These are phyloP conservation scores for Panicum miliaceum DNA, from an alignment of 176 grass and related monocot genomes.

Conservation along the genomic window DNA sequence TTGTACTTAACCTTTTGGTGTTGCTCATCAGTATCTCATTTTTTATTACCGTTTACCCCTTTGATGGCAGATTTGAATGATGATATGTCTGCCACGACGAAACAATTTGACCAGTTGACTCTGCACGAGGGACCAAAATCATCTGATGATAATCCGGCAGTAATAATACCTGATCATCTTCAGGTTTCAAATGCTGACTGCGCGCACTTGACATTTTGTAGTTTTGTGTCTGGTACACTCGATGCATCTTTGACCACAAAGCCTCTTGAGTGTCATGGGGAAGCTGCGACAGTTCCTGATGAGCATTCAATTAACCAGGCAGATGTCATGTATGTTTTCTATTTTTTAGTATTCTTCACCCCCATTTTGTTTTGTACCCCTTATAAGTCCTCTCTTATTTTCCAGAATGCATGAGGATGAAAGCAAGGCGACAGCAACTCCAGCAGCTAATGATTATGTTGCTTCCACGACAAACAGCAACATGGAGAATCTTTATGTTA, in stretches of 20 bases:
- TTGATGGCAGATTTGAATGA: constrained; percentile 49
- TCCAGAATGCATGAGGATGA: constrained; percentile 58
- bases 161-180: constrained; percentile 80
- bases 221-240: constrained; percentile 78
- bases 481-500: constrained; percentile 45
- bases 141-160: constrained; percentile 64
- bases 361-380: constrained; percentile 21
- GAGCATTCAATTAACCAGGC: constrained; percentile 45
- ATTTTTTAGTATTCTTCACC: background rate
- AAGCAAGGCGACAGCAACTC: constrained; percentile 42
- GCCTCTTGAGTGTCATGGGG: constrained; percentile 45
- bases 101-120: constrained; percentile 51
- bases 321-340: constrained; percentile 50
- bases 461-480: constrained; percentile 43
- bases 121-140: constrained; percentile 57
- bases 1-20: background rate
- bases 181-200: constrained; percentile 73
- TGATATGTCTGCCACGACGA: constrained; percentile 41
- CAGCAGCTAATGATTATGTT: constrained; percentile 47
- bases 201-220: constrained; percentile 75
- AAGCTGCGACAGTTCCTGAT: constrained; percentile 45
- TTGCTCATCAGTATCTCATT: constrained; percentile 5
- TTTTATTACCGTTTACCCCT: constrained; percentile 3
- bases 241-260: constrained; percentile 56
- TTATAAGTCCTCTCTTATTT: constrained; percentile 29